Percentiles rank a stretch among this genome's conserved stretches.
phyloP scores from a whole-genome alignment of 179 eudicot genomes.

The Silene noctiflora region DNA sequence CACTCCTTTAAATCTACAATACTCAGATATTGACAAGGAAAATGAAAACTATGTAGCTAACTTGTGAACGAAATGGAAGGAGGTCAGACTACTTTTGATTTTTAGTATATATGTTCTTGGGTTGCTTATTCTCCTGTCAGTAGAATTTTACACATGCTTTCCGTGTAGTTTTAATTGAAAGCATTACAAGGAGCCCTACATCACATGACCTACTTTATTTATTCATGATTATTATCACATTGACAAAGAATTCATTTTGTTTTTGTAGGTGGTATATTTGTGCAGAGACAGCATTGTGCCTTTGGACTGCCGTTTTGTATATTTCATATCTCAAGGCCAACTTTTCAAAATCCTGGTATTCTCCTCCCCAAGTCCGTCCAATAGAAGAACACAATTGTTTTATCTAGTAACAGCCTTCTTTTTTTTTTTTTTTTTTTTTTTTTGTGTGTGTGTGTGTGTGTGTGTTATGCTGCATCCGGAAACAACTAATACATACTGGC shows the following conservation, averaged over 20 bases:
- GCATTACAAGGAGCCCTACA: not conserved
- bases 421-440: no score
- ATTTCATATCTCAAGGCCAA: constrained; percentile 57
- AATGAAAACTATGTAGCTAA: not conserved
- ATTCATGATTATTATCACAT: not conserved
- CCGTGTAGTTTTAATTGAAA: not conserved
- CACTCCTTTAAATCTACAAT: not conserved
- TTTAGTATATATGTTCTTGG: not conserved
- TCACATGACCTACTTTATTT: not conserved
- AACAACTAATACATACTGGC: not conserved
- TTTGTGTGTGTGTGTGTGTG: no score
- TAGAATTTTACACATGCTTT: not conserved
- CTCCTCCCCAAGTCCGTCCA: not conserved
- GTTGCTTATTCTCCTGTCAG: not conserved
- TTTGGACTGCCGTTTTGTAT: constrained; percentile 80
- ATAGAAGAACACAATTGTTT: not conserved
- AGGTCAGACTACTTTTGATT: not conserved
- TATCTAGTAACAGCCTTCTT: no score
- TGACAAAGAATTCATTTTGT: not conserved
- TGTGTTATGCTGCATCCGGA: not conserved
- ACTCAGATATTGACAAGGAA: not conserved
- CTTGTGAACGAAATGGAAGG: constrained; percentile 4
- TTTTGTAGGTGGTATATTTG: constrained; percentile 78
- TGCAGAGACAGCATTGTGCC: constrained; percentile 77
- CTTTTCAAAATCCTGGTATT: constrained; percentile 70